phyloP scores from a whole-genome alignment of 2,329 filamentous ascomycete species.

The Microcera coccophila region DNA sequence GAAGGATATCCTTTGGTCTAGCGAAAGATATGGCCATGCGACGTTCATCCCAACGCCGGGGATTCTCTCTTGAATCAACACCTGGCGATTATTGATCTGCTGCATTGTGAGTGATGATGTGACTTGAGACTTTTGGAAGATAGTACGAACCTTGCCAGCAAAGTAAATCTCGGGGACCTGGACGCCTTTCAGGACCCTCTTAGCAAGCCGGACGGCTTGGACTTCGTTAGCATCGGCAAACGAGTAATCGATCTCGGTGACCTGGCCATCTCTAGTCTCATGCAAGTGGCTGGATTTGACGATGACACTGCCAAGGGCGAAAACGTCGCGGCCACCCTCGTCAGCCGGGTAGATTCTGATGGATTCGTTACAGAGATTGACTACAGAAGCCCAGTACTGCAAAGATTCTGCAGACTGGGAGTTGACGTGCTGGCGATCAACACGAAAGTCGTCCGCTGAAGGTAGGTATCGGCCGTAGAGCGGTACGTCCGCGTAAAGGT shows the following conservation, averaged over 20 bases:
- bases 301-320: slow-evolving; percentile 39
- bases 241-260: slow-evolving; percentile 31
- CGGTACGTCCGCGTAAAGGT: slow-evolving; percentile 15
- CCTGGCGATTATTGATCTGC: slow-evolving; percentile 34
- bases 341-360: slow-evolving; percentile 29
- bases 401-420: slow-evolving; percentile 22
- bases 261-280: neutral
- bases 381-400: slow-evolving; percentile 31
- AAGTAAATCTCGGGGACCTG: slow-evolving; percentile 38
- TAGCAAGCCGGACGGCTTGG: slow-evolving; percentile 32
- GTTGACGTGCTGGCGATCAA: slow-evolving; percentile 20
- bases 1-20: slow-evolving; percentile 30
- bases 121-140: neutral
- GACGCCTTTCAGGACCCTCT: slow-evolving; percentile 23
- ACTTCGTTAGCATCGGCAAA: slow-evolving; percentile 41
- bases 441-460: slow-evolving; percentile 11
- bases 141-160: slow-evolving; percentile 32
- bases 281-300: slow-evolving; percentile 37
- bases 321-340: slow-evolving; percentile 38
- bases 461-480: slow-evolving; percentile 18
- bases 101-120: slow-evolving; percentile 2
- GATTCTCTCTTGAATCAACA: slow-evolving; percentile 38
- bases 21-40: slow-evolving; percentile 35
- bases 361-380: slow-evolving; percentile 29
- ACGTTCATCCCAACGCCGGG: slow-evolving; percentile 35